Conservation (phyloP, 345 rosid genomes). For the Gossypium australe region DNA sequence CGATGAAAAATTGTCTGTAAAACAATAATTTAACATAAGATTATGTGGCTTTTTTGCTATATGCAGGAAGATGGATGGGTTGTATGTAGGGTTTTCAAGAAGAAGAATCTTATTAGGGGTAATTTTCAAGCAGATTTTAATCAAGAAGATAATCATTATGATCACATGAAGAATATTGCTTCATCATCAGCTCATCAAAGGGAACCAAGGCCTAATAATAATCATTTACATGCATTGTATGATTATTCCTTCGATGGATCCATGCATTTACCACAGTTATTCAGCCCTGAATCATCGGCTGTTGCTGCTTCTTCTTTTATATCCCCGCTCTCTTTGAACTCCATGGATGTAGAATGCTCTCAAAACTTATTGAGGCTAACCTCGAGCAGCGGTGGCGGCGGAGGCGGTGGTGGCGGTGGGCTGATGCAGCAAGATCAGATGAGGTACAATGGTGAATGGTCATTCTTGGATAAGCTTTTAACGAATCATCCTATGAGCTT, state of each 20-base stretch:
- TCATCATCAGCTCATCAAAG: slow-evolving; percentile 20
- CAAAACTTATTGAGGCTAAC: slow-evolving; percentile 58
- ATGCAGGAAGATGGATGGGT: slow-evolving; percentile 75
- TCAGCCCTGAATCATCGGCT: slow-evolving; percentile 48
- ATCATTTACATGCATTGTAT: slow-evolving; percentile 21
- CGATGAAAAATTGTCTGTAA: background rate
- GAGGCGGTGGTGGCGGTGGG: slow-evolving; percentile 4
- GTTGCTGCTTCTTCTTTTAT: slow-evolving; percentile 21
- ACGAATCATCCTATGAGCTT: slow-evolving; percentile 29
- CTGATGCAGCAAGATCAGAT: slow-evolving; percentile 22
- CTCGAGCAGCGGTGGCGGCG: slow-evolving; percentile 9
- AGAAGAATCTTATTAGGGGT: slow-evolving; percentile 45
- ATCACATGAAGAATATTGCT: slow-evolving; percentile 22
- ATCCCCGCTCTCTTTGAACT: slow-evolving; percentile 24
- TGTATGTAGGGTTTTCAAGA: slow-evolving; percentile 60
- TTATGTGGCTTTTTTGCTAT: background rate
- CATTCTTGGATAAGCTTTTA: slow-evolving; percentile 68
- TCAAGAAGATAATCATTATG: slow-evolving; percentile 22
- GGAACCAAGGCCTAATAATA: slow-evolving; percentile 26
- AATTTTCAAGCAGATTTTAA: slow-evolving; percentile 26
- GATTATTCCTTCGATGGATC: slow-evolving; percentile 26
- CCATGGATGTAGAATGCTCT: slow-evolving; percentile 40
- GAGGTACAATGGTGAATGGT: slow-evolving; percentile 54
- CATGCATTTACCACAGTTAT: slow-evolving; percentile 64
- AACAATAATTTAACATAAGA: background rate